Base-by-base conservation (phyloP, 2,329 filamentous ascomycete genomes). In the Neonectria punicea region DNA sequence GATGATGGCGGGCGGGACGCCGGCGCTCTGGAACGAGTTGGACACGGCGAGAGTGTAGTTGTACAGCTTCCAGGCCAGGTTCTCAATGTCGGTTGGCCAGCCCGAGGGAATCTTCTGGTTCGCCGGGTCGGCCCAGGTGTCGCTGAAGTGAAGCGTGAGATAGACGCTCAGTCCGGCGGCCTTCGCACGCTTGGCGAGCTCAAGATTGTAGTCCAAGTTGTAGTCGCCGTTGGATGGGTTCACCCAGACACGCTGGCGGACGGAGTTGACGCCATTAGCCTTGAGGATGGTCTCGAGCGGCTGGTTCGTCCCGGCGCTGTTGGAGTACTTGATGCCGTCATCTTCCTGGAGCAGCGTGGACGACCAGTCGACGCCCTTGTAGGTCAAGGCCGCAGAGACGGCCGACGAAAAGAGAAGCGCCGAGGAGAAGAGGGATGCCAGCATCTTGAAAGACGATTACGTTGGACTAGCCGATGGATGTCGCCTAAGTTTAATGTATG, bases 191-290 rank as follows among this genome's bases (percentile, higher is more conserved):
- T 86, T 85, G 4, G 89, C 91, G n/a, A 93, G 83, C 59, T 86
- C 80, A 67, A 93, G 75, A 74, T 92, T 93, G 79, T 93, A 93
- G 63, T 86, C 86, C 46, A 93, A 82, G 76, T 91, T 86, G 77
- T 93, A 93, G 69, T 85, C 83, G 50, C 89, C 89, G 69, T 87
- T 84, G 11, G 84, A 80, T 0, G 89, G 87, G 70, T 90, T 91
- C 25, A 93, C 90, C 91, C 90, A 93, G 47, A 93, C 78, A 28
- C 91, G 84, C 76, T 93, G 90, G 18, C 90, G 87, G 50, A 92
- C 87, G 0, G 87, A 90, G 77, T 92, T 93, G 70, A 92, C 86
- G 14, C 90, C 91, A 30, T 83, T 86, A 11, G 79, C 80, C 4
- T 82, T 85, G 4, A 93, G 79, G 58, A 93, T 92, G 2, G 79